Conservation (phyloP, 2,329 filamentous ascomycete species). For the Arthrobotrys iridis region DNA sequence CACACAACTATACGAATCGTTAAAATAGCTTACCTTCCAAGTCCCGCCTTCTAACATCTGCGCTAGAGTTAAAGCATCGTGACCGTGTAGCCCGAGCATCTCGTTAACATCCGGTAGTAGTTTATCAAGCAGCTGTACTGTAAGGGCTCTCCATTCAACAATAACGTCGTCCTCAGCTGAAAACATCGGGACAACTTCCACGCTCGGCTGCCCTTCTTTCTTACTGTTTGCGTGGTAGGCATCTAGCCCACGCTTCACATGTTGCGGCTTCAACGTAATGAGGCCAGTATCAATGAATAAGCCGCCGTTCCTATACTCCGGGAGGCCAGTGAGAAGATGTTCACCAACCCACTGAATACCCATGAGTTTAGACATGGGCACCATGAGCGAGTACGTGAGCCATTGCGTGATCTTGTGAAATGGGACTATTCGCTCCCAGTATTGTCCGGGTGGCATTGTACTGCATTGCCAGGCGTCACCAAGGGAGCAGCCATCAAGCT, state of each 20-base stretch:
- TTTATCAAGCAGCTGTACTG: constrained; percentile 78
- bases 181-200: constrained; percentile 79
- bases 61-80: constrained; percentile 77
- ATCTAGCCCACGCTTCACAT: constrained; percentile 75
- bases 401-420: constrained; percentile 96
- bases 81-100: constrained; percentile 73
- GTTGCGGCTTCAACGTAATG: constrained; percentile 76
- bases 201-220: constrained; percentile 75
- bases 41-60: constrained; percentile 95
- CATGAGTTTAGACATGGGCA: constrained; percentile 84
- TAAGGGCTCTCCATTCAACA: constrained; percentile 80
- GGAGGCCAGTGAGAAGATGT: constrained; percentile 84
- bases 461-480: constrained; percentile 95
- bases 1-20: constrained; percentile 26
- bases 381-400: constrained; percentile 93
- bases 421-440: constrained; percentile 83
- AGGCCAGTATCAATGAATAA: constrained; percentile 86
- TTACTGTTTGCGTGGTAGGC: constrained; percentile 76
- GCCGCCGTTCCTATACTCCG: constrained; percentile 92
- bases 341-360: constrained; percentile 82
- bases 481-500: constrained; percentile 84
- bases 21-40: constrained; percentile 80
- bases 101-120: constrained; percentile 75
- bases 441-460: constrained; percentile 76
- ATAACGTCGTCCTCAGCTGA: constrained; percentile 78